These are phyloP conservation scores for Talaromyces wortmannii DNA, from an alignment of 495 filamentous ascomycete genomes.

Conservation along the genomic window DNA sequence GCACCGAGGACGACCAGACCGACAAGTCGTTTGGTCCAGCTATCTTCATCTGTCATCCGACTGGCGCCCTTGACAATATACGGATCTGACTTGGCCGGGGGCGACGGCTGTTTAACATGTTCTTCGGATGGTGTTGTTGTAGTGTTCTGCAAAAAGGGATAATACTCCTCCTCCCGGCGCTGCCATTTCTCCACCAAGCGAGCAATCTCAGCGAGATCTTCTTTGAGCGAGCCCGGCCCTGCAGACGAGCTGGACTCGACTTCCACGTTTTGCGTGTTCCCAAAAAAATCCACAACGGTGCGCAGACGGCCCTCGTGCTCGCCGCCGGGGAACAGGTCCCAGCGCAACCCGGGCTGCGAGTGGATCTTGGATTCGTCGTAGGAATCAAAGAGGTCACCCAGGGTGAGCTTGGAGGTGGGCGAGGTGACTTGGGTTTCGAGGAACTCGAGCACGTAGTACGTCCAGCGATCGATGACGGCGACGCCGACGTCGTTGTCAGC, in stretches of 20 bases:
- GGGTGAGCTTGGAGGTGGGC: constrained; percentile 71
- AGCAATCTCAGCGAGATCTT: constrained; percentile 67
- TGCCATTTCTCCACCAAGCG: constrained; percentile 46
- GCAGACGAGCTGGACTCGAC: constrained; percentile 56
- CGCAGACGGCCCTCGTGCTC: constrained; percentile 67
- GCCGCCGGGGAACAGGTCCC: constrained; percentile 83
- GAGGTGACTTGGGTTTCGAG: constrained; percentile 84
- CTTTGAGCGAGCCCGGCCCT: constrained; percentile 53
- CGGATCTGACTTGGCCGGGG: not conserved
- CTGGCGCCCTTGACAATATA: constrained; percentile 42
- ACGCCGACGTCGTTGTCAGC: constrained; percentile 97
- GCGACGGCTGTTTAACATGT: not conserved
- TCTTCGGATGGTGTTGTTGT: constrained; percentile 15
- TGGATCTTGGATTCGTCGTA: constrained; percentile 95
- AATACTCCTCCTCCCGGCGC: constrained; percentile 25
- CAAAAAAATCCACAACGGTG: constrained; percentile 92
- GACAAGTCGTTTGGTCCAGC: constrained; percentile 63
- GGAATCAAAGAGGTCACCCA: constrained; percentile 91
- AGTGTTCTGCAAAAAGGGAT: constrained; percentile 23
- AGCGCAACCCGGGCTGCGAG: constrained; percentile 82
- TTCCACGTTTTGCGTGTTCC: constrained; percentile 95
- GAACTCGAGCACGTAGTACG: constrained; percentile 97
- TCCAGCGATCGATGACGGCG: constrained; percentile 96
- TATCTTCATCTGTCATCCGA: constrained; percentile 56
- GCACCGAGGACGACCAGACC: constrained; percentile 58